These are phyloP conservation scores for Plasmodium knowlesi DNA, from an alignment of 169 alveolate species.

Conservation along the genomic window DNA sequence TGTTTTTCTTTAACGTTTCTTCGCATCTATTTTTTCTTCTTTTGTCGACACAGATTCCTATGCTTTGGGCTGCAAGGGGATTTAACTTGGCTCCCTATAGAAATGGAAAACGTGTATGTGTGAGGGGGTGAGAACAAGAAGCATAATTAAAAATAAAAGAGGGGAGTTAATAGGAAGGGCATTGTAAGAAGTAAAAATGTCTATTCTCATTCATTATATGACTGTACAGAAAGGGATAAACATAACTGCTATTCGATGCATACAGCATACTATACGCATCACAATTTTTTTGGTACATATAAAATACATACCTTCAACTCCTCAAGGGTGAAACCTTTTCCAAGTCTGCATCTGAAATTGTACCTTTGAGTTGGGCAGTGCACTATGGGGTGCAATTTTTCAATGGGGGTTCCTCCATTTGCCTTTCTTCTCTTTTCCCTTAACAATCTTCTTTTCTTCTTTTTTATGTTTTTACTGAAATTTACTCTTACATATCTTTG, in stretches of 20 bases:
- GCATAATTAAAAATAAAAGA: no score
- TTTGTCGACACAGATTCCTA: constrained; percentile 99
- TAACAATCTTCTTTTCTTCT: constrained; percentile 92
- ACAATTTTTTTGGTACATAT: neutral
- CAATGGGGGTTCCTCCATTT: constrained; percentile 96
- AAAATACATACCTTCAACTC: constrained; percentile 92
- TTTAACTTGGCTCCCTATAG: constrained; percentile 91
- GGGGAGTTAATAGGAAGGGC: neutral
- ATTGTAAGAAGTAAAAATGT: neutral
- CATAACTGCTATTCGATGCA: neutral
- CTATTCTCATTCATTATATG: neutral
- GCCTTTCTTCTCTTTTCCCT: constrained; percentile 93
- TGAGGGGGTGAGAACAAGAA: no score
- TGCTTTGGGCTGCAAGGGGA: constrained; percentile 95
- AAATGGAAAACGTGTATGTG: neutral
- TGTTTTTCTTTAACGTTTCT: constrained; percentile 95
- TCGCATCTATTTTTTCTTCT: constrained; percentile 96
- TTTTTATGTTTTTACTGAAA: constrained; percentile 98
- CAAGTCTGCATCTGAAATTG: constrained; percentile 96
- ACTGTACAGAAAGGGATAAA: neutral
- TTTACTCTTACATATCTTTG: constrained; percentile 97
- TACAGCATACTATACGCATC: neutral
- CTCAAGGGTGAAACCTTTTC: constrained; percentile 98
- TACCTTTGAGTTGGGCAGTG: constrained; percentile 97
- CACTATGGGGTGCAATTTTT: constrained; percentile 95